Evolutionary conservation across 192 early-diverging fungal species (phyloP).

Genomic region (Mortierella alpina): DNA sequence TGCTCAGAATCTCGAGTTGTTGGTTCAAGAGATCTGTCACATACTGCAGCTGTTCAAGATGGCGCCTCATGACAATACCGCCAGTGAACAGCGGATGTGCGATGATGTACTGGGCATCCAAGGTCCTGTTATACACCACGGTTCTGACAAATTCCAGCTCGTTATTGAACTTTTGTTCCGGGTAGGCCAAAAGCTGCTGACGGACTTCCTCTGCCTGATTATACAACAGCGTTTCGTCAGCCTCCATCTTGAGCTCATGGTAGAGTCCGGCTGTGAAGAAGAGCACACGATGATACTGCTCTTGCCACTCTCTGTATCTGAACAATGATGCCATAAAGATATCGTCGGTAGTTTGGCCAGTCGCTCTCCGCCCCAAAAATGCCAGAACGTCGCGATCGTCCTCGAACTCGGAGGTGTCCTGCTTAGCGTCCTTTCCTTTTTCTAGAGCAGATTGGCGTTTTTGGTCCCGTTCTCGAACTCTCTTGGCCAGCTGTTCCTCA

Average conservation of each 20-base stretch:
- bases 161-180: constrained; percentile 37
- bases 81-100: constrained; percentile 8
- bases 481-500: constrained; percentile 16
- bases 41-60: constrained; percentile 31
- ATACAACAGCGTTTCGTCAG: constrained; percentile 55
- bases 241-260: constrained; percentile 59
- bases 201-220: constrained; percentile 53
- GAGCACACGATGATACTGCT: constrained; percentile 65
- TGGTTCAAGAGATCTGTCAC: constrained; percentile 34
- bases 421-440: constrained; percentile 14
- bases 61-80: constrained; percentile 35
- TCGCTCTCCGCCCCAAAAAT: constrained; percentile 1
- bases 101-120: not conserved
- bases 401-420: constrained; percentile 15
- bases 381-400: constrained; percentile 29
- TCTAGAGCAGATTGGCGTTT: not conserved
- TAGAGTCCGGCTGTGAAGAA: constrained; percentile 71
- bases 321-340: constrained; percentile 11
- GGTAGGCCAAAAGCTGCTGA: constrained; percentile 28
- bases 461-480: not conserved
- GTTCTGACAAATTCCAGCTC: not conserved
- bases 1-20: constrained; percentile 43
- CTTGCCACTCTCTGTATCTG: constrained; percentile 53
- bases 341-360: constrained; percentile 19
- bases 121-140: not conserved